phyloP scores from a whole-genome alignment of 2,329 filamentous ascomycete genomes.

The Lasiodiplodia theobromae region DNA sequence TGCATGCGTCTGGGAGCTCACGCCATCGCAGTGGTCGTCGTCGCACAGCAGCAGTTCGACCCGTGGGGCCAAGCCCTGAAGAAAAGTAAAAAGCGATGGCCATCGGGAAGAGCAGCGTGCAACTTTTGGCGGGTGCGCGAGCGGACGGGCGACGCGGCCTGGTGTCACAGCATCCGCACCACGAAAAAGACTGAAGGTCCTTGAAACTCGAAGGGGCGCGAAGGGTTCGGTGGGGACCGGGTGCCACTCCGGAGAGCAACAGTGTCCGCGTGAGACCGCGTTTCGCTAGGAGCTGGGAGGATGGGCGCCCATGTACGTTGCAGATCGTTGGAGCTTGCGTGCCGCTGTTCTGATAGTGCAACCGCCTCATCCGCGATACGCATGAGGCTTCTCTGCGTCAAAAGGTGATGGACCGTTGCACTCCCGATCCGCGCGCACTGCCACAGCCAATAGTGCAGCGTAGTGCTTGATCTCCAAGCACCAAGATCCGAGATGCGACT shows the following conservation, averaged over 20 bases:
- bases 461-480: neutral
- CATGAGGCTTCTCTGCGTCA: neutral
- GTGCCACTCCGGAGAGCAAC: neutral
- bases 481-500: neutral
- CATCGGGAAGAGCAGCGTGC: neutral
- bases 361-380: neutral
- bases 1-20: neutral
- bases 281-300: neutral
- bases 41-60: constrained; percentile 12
- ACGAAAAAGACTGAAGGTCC: neutral
- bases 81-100: constrained; percentile 3
- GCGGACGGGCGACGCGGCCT: neutral
- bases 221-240: neutral
- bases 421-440: neutral
- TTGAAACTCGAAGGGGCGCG: neutral
- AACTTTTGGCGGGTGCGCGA: neutral
- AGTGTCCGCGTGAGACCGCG: neutral
- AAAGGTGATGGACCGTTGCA: neutral
- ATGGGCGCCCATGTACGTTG: neutral
- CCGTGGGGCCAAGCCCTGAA: constrained; percentile 4
- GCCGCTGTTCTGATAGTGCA: neutral
- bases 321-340: neutral
- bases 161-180: constrained; percentile 6
- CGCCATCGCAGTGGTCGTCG: neutral
- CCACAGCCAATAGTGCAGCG: neutral